These are phyloP conservation scores for Urochloa ruziziensis DNA, from an alignment of 176 grass and related monocot species.

Conservation along the genomic window DNA sequence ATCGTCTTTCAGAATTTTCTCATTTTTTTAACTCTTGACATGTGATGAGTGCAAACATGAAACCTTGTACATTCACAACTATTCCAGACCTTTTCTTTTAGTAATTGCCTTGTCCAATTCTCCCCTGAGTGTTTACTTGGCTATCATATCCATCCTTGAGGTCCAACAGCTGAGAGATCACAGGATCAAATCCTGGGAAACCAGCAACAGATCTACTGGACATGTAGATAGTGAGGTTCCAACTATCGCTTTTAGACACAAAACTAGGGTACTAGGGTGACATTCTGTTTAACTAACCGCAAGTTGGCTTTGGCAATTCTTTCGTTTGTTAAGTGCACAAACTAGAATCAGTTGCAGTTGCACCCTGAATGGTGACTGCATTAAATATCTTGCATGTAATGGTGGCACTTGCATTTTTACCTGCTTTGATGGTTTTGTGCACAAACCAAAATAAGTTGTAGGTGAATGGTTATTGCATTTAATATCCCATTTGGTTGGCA, in stretches of 20 bases:
- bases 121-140: not conserved
- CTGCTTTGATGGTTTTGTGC: not conserved
- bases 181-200: not conserved
- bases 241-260: not conserved
- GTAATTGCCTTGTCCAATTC: not conserved
- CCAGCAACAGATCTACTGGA: not conserved
- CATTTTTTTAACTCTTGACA: not conserved
- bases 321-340: not conserved
- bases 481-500: not conserved
- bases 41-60: not conserved
- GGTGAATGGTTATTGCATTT: not conserved
- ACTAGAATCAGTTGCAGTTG: not conserved
- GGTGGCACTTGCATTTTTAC: not conserved
- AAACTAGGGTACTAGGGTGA: not conserved
- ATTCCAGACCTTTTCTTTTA: not conserved
- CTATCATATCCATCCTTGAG: not conserved
- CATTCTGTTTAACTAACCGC: not conserved
- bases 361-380: not conserved
- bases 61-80: not conserved
- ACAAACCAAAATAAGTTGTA: not conserved
- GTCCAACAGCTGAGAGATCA: not conserved
- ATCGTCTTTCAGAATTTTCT: not conserved
- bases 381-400: not conserved
- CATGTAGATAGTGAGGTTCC: not conserved
- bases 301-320: not conserved